These are phyloP conservation scores for Zygnema circumcarinatum DNA, from an alignment of 139 green algal species.

Conservation along the genomic window DNA sequence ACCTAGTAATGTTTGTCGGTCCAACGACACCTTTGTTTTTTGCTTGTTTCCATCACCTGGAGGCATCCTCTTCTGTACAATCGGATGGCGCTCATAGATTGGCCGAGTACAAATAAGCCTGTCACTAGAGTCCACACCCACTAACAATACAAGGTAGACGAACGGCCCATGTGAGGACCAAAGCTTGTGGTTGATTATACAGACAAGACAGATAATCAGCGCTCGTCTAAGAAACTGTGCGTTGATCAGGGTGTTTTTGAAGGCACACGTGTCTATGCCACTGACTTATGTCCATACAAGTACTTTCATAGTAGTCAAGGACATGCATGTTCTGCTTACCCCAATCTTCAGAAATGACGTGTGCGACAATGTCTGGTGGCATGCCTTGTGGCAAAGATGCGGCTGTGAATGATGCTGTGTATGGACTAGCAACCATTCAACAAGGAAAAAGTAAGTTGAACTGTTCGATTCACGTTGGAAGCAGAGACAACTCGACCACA, in stretches of 20 bases:
- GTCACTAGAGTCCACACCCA: neutral
- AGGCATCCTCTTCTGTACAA: neutral
- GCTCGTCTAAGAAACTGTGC: neutral
- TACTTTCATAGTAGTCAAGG: neutral
- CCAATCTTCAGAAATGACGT: neutral
- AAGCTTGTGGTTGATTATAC: neutral
- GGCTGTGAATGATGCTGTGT: neutral
- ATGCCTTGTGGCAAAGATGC: neutral
- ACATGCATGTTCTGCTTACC: neutral
- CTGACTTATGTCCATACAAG: neutral
- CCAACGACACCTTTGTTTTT: neutral
- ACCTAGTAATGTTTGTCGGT: neutral
- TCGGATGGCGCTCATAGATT: neutral
- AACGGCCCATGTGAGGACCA: neutral
- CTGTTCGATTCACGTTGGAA: too few relatives aligned
- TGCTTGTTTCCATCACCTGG: too few relatives aligned
- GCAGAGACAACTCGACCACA: too few relatives aligned
- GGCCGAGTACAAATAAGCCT: neutral
- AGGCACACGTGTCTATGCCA: neutral
- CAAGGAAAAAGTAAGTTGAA: too few relatives aligned
- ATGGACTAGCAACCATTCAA: neutral
- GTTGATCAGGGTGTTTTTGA: neutral
- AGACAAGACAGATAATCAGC: neutral
- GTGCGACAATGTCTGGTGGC: neutral
- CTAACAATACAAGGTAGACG: constrained; percentile 1